phyloP scores from a whole-genome alignment of 176 grass and related monocot genomes.

The Zea luxurians region DNA sequence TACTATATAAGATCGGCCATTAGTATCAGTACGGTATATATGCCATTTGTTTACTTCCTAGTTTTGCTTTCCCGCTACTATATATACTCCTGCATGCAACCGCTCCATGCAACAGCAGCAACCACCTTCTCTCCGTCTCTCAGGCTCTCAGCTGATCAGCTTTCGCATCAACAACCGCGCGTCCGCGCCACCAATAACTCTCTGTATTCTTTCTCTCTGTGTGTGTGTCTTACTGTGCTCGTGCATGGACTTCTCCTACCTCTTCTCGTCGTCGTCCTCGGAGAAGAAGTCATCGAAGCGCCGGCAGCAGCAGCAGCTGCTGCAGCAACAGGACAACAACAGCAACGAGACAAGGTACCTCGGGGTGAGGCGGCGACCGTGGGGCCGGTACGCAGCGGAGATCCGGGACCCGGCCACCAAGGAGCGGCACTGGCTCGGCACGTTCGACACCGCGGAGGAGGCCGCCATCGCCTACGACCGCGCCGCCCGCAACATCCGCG shows the following conservation, averaged over 20 bases:
- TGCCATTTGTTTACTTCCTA: neutral
- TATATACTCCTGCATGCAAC: conserved; percentile 59
- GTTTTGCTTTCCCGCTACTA: conserved; percentile 27
- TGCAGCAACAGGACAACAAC: conserved; percentile 27
- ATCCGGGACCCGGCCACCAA: conserved; percentile 81
- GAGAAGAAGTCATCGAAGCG: conserved; percentile 65
- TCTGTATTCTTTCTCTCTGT: neutral
- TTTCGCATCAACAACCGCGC: conserved; percentile 13
- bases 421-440: conserved; percentile 86
- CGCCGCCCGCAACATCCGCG: conserved; percentile 69
- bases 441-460: conserved; percentile 88
- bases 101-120: conserved; percentile 46
- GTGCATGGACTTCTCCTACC: conserved; percentile 69
- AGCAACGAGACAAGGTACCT: conserved; percentile 58
- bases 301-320: conserved; percentile 44
- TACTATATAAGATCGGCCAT: conserved; percentile 33
- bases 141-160: too few species aligned
- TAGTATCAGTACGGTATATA: neutral
- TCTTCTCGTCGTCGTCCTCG: conserved; percentile 20
- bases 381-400: conserved; percentile 85
- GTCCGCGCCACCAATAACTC: conserved; percentile 35
- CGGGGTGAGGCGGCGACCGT: conserved; percentile 67
- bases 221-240: too few species aligned
- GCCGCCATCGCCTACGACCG: conserved; percentile 86
- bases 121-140: neutral